phyloP scores from a whole-genome alignment of 441 rosid genomes.

The Euphorbia celastroides region DNA sequence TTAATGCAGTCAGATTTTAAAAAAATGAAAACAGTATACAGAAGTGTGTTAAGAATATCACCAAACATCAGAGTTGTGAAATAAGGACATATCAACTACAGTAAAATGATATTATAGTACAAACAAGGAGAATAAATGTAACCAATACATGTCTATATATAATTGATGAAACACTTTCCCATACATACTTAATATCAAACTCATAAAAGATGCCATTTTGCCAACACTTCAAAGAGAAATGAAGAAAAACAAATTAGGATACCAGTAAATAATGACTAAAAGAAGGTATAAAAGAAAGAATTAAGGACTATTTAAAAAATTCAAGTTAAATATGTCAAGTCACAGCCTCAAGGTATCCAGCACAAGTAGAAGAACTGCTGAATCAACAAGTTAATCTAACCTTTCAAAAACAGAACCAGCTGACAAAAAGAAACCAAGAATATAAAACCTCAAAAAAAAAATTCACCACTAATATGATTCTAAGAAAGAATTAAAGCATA shows the following conservation, averaged over 20 bases:
- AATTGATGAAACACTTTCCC: background rate
- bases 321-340: background rate
- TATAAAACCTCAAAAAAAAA: background rate
- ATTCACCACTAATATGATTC: background rate
- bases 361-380: background rate
- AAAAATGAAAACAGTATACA: background rate
- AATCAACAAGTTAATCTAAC: background rate
- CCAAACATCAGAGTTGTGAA: slow-evolving; percentile 1
- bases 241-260: no score
- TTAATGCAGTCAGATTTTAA: background rate
- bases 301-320: background rate
- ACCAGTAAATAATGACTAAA: background rate
- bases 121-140: background rate
- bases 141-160: background rate
- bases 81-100: background rate
- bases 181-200: no score
- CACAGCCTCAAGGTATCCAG: background rate
- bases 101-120: background rate
- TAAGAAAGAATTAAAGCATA: background rate
- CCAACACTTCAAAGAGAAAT: background rate
- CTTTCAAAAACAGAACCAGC: background rate
- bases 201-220: no score
- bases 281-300: background rate
- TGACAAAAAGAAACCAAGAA: background rate
- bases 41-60: background rate